phyloP scores from a whole-genome alignment of 257 asterid genomes.

The Nemophila menziesii region DNA sequence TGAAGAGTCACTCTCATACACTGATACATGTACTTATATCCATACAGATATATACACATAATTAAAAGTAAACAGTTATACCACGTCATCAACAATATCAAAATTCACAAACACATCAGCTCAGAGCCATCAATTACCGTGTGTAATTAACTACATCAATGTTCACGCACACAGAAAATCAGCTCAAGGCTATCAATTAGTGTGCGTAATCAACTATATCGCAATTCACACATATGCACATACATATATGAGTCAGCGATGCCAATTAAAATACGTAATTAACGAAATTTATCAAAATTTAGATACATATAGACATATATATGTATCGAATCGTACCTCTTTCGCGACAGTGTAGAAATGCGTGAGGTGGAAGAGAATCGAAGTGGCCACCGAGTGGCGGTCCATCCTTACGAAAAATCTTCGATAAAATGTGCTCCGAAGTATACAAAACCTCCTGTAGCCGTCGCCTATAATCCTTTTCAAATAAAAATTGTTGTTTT shows the following conservation, averaged over 20 bases:
- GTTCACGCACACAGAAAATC: neutral
- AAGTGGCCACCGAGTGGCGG: conserved; percentile 72
- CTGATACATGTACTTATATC: neutral
- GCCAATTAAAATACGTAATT: no score
- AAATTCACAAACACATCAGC: neutral
- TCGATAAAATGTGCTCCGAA: conserved; percentile 51
- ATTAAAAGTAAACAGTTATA: neutral
- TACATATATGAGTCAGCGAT: no score
- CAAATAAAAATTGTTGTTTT: conserved; percentile 38
- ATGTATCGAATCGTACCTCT: conserved; percentile 6
- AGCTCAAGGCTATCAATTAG: neutral
- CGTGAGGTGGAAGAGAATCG: conserved; percentile 54
- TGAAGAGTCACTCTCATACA: neutral
- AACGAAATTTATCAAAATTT: no score
- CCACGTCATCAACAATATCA: neutral
- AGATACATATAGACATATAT: no score
- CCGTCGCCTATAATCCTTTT: conserved; percentile 42
- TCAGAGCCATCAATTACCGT: neutral
- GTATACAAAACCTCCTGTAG: conserved; percentile 66
- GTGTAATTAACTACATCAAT: neutral
- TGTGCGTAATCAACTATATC: neutral
- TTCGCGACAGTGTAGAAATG: conserved; percentile 21
- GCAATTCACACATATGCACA: neutral
- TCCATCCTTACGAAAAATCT: conserved; percentile 78
- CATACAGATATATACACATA: neutral